Base-by-base conservation (phyloP, 805 yeast genomes). In the Kockiozyma suomiensis region DNA sequence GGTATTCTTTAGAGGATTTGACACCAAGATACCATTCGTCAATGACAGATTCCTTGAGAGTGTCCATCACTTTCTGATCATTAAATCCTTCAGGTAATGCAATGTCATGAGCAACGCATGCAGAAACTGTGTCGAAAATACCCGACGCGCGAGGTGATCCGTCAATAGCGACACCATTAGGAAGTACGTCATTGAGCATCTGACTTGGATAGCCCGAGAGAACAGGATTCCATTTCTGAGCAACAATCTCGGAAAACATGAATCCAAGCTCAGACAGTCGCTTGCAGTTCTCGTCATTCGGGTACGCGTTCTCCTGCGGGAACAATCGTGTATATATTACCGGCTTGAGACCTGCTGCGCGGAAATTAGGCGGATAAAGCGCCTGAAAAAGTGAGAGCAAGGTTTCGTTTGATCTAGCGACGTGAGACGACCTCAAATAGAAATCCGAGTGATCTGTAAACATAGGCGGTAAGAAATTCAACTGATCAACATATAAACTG, bases 21-120 rank as follows among this genome's bases (percentile, higher is more conserved):
- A 59, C 66, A 23, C 68, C 68, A 13, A 55, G 56, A 37, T 64
- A 65, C 68, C 68, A 65, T 38, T 65, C 68, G 23, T 64, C 66
- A 19, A 61, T 49, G 10, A 61, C 65, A 5, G 65, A 49, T 15
- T 54, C 52, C 28, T 56, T 52, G n/a, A 61, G 30, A 12, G 55
- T 47, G 32, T 43, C 41, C 17, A 35, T 26, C 8, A 61, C 65
- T 7, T 43, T 21, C 17, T 50, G 43, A 26, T 58, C 60, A 13
- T 41, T 48, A 42, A 61, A 61, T 6, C 65, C 65, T 13, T 45
- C 55, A 3, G 65, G 65, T 12, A 54, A 12, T 1, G 53, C 26
- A n/a, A 61, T 60, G 13, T 50, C 49, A 32, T 61, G 65, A 15
- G 65, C 65, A 12, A 54, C 42, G 33, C 60, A 58, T 3, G 62